Base-by-base conservation (phyloP, 305 asterid species). In the Petunia hybrid region DNA sequence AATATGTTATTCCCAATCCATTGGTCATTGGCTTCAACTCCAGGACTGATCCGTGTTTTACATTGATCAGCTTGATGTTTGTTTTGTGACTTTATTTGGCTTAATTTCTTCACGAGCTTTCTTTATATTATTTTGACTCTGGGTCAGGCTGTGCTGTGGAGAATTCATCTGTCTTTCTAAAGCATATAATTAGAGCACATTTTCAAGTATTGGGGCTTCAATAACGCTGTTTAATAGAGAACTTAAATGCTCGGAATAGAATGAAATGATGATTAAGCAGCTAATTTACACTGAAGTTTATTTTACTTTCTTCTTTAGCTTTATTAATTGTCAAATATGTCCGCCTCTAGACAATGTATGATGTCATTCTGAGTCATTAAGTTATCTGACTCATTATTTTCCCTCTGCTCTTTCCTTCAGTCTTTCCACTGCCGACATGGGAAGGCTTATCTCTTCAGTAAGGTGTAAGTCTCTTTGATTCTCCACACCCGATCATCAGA, bases 391-490 rank as follows among this genome's bases (percentile, higher is more conserved):
- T 84, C 57, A 12, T 9, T 31, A 5, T 82, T 80, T 62, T 45
- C 70, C 38, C 75, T 57, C 70, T 79, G 74, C 53, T 88, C 55
- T 85, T 86, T 90, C 85, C 81, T 85, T 69, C 93, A 95, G 97
- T 69, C 91, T 70, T 95, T 93, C 85, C 95, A 89, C 79, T 31
- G 91, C 95, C 87, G 88, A 86, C 91, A 91, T 85, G 98, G 98
- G 87, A 94, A 91, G 92, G 98, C 99, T 81, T 95, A 93, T 88
- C 99, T 95, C 91, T 90, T 95, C 89, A 80, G 85, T 73, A 91
- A 93, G 81, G 98, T 93, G 98, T 92, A 93, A 91, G 99, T 93
- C 77, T 85, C 82, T 88, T 84, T 84, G 73, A 77, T 71, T 79
- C 78, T 84, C 76, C 80, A 81, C 82, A 42, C 67, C n/a, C 71